A percentile compares a stretch with the other conserved stretches of the same genome.
phyloP scores from a whole-genome alignment of 2,329 filamentous ascomycete genomes.

The Botrytis tulipae region DNA sequence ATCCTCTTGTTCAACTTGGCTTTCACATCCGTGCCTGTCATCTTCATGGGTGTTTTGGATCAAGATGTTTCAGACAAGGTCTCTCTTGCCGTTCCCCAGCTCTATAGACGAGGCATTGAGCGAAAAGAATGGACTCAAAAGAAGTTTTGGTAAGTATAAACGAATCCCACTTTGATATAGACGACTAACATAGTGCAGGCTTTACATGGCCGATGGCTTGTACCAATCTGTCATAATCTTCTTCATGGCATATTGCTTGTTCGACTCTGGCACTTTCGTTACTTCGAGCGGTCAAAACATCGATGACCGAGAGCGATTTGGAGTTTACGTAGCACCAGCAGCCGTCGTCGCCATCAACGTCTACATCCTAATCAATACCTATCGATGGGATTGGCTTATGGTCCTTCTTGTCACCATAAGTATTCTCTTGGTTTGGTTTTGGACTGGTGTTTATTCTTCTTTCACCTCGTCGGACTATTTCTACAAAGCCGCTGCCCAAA shows the following conservation, averaged over 20 bases:
- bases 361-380: slow-evolving; percentile 95
- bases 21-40: slow-evolving; percentile 92
- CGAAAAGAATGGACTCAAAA: slow-evolving; percentile 91
- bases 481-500: slow-evolving; percentile 73
- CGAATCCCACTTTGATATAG: not conserved
- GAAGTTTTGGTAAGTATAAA: slow-evolving; percentile 84
- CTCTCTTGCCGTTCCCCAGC: slow-evolving; percentile 88
- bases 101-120: slow-evolving; percentile 94
- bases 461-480: slow-evolving; percentile 60
- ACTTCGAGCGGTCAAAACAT: slow-evolving; percentile 72
- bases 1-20: slow-evolving; percentile 95
- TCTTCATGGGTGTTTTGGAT: slow-evolving; percentile 93
- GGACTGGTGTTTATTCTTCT: slow-evolving; percentile 79
- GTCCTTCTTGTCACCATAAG: slow-evolving; percentile 78
- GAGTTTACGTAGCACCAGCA: slow-evolving; percentile 80
- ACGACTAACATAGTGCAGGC: slow-evolving; percentile 47
- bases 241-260: slow-evolving; percentile 86
- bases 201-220: slow-evolving; percentile 91
- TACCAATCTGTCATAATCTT: slow-evolving; percentile 95
- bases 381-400: slow-evolving; percentile 98
- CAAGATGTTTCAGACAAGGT: slow-evolving; percentile 95
- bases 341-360: slow-evolving; percentile 86
- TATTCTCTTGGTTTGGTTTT: slow-evolving; percentile 86
- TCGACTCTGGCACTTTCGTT: slow-evolving; percentile 65
- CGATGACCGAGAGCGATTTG: slow-evolving; percentile 78